These are phyloP conservation scores for Corniculantispora saksenae DNA, from an alignment of 2,329 filamentous ascomycete genomes.

Conservation along the genomic window DNA sequence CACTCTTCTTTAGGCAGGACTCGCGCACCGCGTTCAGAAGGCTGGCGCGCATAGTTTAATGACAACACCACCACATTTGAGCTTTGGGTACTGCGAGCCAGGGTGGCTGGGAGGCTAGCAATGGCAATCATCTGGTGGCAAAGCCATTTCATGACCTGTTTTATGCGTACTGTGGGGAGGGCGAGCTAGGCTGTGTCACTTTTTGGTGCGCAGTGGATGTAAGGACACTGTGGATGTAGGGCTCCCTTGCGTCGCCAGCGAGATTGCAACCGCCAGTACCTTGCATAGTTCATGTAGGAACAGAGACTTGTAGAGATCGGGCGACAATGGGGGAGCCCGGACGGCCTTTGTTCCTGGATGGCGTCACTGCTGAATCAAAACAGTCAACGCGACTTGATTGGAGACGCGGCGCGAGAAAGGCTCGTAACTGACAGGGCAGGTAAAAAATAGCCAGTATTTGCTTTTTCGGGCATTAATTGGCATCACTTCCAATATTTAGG, in stretches of 20 bases:
- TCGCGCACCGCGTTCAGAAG: not conserved
- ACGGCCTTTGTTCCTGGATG: not conserved
- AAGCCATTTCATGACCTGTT: slow-evolving; percentile 7
- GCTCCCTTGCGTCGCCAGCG: slow-evolving; percentile 16
- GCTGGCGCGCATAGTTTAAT: slow-evolving; percentile 3
- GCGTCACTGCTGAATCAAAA: slow-evolving; percentile 17
- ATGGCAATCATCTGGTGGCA: not conserved
- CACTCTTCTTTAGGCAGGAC: not conserved
- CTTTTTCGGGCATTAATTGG: too few species aligned
- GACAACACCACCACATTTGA: slow-evolving; percentile 2
- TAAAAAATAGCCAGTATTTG: too few species aligned
- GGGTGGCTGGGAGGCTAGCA: not conserved
- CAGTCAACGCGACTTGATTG: slow-evolving; percentile 3
- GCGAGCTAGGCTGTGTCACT: slow-evolving; percentile 15
- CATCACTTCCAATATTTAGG: not conserved
- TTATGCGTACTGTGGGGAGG: slow-evolving; percentile 8
- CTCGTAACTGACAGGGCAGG: not conserved
- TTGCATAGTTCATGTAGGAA: slow-evolving; percentile 17
- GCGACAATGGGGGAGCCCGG: not conserved
- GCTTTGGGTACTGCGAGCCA: not conserved
- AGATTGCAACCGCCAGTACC: slow-evolving; percentile 6
- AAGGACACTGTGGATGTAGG: not conserved
- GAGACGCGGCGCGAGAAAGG: not conserved
- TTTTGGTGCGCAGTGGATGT: not conserved
- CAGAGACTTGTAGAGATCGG: slow-evolving; percentile 10